Evolutionary conservation across 768 basidiomycete species (phyloP), one percentile per base, ranked within the genome.

Genomic region (Termitomyces sp.): DNA sequence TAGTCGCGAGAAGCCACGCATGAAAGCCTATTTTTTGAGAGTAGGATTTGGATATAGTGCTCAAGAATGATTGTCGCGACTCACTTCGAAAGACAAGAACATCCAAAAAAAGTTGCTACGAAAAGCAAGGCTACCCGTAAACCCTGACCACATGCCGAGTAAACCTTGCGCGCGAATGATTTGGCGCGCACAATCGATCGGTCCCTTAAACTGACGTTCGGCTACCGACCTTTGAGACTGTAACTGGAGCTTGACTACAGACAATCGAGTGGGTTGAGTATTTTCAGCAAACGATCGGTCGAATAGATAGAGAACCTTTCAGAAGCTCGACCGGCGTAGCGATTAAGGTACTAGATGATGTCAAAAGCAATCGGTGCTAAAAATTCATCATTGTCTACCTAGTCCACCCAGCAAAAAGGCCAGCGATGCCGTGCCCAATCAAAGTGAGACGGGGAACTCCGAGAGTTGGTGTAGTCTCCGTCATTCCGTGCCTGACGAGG

Each of bases 301-400:
- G 15, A 66, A 48, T 20, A 52, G 37, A 60, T 3, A 55, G 9
- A 45, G 51, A 49, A 81, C 86, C 86, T 82, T 94, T 94, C 62
- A 94, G 75, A 57, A 86, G 80, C 70, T 94, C 92, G 42, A 92
- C 81, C 1, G 91, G 91, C 14, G 89, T 91, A 5, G 91, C 89
- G 32, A 92, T 72, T 17, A 86, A 59, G 12, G 89, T 83, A 67
- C 89, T 91, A 64, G 17, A 50, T 37, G 56, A 56, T 36, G 17
- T 42, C 20, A 14, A 57, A 60, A 61, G 14, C 53, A 38, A 60
- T 62, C 56, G 48, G 49, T 58, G 55, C 25, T 43, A 48, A 65
- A 15, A 46, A 59, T 34, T 56, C 42, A 46, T 53, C 57, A 40
- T 47, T n/a, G 56, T 71, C 62, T 68, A 87, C 83, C 88, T 89